A percentile compares a stretch with the other conserved stretches of the same genome.
phyloP scores from a whole-genome alignment of 1,284 basidiomycete genomes.

The Sanguinoderma infundibulare region DNA sequence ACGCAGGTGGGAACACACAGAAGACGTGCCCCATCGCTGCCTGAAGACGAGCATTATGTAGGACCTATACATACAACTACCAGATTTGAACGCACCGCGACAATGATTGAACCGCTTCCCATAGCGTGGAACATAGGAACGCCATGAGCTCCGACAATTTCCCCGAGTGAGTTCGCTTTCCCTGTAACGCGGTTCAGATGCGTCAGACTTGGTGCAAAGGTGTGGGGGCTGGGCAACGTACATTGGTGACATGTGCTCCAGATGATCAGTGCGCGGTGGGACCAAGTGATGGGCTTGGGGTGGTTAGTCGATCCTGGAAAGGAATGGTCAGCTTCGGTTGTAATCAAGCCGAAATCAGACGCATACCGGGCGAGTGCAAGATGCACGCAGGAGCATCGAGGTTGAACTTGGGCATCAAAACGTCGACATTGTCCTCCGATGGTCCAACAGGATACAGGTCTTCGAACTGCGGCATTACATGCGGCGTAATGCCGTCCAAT shows the following conservation, averaged over 20 bases:
- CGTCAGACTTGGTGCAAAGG: background rate
- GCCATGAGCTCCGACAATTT: constrained; percentile 2
- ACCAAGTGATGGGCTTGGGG: constrained; percentile 24
- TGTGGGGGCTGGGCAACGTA: background rate
- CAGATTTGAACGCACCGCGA: background rate
- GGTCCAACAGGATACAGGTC: constrained; percentile 1
- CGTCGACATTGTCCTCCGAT: background rate
- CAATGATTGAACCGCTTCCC: background rate
- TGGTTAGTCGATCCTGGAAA: constrained; percentile 19
- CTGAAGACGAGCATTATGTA: background rate
- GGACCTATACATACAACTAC: background rate
- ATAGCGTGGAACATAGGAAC: constrained; percentile 20
- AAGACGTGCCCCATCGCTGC: background rate
- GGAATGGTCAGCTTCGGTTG: background rate
- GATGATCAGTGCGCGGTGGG: background rate
- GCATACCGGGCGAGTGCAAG: constrained; percentile 11
- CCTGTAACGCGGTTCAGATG: background rate
- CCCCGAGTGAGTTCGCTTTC: background rate
- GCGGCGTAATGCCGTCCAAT: background rate
- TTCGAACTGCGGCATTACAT: constrained; percentile 14
- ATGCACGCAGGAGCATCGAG: background rate
- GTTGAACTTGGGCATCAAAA: background rate
- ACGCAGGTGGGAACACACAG: constrained; percentile 24
- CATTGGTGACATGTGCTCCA: background rate
- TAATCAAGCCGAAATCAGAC: background rate